Evolutionary conservation across 768 basidiomycete species (phyloP).

Genomic region (Lactifluus hygrophoroides): DNA sequence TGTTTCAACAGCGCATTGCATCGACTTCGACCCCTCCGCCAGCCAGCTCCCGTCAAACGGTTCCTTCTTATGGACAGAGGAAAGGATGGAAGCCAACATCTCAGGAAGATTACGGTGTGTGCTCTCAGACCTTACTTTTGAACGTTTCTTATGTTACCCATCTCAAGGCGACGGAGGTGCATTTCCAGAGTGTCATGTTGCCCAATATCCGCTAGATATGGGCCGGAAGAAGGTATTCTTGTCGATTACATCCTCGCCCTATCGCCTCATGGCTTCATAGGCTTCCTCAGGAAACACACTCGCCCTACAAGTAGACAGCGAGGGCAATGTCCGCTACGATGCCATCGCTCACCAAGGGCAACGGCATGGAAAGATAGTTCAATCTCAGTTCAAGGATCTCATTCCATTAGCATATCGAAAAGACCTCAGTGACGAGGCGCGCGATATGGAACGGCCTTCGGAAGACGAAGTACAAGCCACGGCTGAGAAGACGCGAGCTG

Average conservation of each 20-base stretch:
- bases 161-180: constrained; percentile 70
- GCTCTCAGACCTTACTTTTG: constrained; percentile 15
- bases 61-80: constrained; percentile 84
- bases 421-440: constrained; percentile 69
- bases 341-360: constrained; percentile 96
- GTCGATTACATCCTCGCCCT: neutral
- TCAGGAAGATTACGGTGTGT: constrained; percentile 78
- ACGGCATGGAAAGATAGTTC: constrained; percentile 73
- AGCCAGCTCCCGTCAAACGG: constrained; percentile 41
- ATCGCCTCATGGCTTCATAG: constrained; percentile 31
- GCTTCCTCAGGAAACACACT: constrained; percentile 89
- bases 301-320: constrained; percentile 91
- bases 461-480: constrained; percentile 91
- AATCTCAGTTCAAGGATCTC: constrained; percentile 96
- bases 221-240: constrained; percentile 82
- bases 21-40: constrained; percentile 27
- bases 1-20: constrained; percentile 28
- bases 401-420: constrained; percentile 86
- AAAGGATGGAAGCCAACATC: constrained; percentile 77
- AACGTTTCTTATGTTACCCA: constrained; percentile 2
- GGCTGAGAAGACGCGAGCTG: constrained; percentile 81
- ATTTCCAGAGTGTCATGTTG: constrained; percentile 92
- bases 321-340: constrained; percentile 95
- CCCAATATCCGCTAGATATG: constrained; percentile 94
- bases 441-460: constrained; percentile 83